Evolutionary conservation across 2,329 filamentous ascomycete genomes (phyloP), one percentile per base, ranked within the genome.

Genomic region (Fusarium fujikuroi): DNA sequence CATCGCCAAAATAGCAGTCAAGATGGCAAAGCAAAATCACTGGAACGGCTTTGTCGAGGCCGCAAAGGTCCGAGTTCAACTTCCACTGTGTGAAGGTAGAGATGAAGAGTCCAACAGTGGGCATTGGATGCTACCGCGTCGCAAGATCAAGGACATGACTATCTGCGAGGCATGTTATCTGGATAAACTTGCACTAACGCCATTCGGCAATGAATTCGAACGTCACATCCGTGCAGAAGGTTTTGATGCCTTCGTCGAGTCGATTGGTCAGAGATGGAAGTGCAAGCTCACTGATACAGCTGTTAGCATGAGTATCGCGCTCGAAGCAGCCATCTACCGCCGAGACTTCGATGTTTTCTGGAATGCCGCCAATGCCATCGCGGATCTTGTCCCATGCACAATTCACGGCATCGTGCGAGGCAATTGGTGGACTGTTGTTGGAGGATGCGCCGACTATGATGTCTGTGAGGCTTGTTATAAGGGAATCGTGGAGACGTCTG

Each of bases 141-240:
- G 70, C 3, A 66, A 54, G 15, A 76, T 82, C 6, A 66, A 79
- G 3, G 69, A 74, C 2, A 47, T 83, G 47, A 66, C 69, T 8
- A 69, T 81, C 1, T 84, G 82, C 57, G 79, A 83, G 49, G 63
- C 79, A 3, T 84, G 82, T 28, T 82, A 79, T 62, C 62, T 83
- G 16, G 81, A 83, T 23, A 79, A 75, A 18, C n/a, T 83, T 10
- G 78, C 74, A 0, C 47, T 77, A 6, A 82, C 81, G 0, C 54
- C 54, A 0, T 79, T 83, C 11, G 77, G 65, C 0, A 40, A 54
- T 9, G 73, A 80, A 14, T 83, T 82, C 50, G 76, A 77, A 23
- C 70, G 46, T 1, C 57, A 77, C 14, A 30, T 65, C 1, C 66
- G 67, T 16, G 58, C 63, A 1, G 56, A 62, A 5, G 78, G 74